Conservation (phyloP, 2,329 filamentous ascomycete species). For the Colletotrichum sp. region DNA sequence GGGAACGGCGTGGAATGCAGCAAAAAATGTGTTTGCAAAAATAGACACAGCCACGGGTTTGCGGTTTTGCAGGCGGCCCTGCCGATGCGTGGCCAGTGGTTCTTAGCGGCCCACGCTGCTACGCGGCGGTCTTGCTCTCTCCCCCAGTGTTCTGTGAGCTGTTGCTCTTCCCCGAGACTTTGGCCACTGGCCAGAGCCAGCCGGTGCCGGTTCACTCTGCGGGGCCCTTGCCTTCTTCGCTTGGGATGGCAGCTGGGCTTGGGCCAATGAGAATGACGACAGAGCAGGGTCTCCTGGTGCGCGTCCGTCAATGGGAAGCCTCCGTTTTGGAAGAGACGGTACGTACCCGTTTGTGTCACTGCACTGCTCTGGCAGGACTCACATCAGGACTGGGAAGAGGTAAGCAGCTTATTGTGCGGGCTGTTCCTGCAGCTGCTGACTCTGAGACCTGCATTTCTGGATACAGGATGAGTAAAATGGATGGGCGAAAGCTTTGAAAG, state of each 20-base stretch:
- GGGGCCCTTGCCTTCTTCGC: not conserved
- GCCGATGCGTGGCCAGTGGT: not conserved
- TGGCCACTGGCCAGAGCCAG: not conserved
- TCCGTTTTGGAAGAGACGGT: not conserved
- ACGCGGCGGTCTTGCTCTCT: not conserved
- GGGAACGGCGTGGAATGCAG: not conserved
- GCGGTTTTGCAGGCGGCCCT: not conserved
- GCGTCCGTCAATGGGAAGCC: not conserved
- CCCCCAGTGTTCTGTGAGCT: no score
- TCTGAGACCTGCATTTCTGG: not conserved
- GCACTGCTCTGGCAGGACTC: not conserved
- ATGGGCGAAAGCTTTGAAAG: not conserved
- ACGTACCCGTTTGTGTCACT: not conserved
- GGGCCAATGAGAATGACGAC: not conserved
- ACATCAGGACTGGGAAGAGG: not conserved
- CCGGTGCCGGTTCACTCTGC: not conserved
- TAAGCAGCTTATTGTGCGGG: not conserved
- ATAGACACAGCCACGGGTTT: conserved; percentile 16
- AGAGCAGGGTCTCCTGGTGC: not conserved
- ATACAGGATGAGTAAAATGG: not conserved
- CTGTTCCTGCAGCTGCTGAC: not conserved
- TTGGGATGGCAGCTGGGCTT: conserved; percentile 3
- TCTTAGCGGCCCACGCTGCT: not conserved
- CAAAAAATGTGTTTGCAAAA: conserved; percentile 2
- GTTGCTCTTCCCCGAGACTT: not conserved